Evolutionary conservation across 1,284 basidiomycete species (phyloP).

Genomic region (Entoloma clypeatum): DNA sequence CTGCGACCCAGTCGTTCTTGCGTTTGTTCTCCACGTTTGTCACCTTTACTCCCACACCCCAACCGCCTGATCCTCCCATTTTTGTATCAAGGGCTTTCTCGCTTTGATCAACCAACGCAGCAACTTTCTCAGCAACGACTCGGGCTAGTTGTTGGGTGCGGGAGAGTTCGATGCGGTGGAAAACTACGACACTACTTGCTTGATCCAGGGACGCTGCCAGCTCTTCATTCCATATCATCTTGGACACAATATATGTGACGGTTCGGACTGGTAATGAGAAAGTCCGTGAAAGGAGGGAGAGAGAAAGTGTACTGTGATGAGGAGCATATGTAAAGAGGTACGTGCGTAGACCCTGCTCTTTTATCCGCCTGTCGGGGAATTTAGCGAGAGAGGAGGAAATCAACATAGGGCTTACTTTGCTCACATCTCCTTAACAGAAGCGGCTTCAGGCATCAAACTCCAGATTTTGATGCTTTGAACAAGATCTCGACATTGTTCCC

Average conservation of each 20-base stretch:
- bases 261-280: conserved; percentile 80
- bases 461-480: conserved; percentile 98
- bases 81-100: conserved; percentile 93
- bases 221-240: conserved; percentile 99
- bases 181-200: conserved; percentile 80
- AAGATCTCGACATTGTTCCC: conserved; percentile 92
- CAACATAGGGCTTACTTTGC: conserved; percentile 60
- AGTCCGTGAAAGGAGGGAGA: conserved; percentile 82
- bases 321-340: conserved; percentile 99
- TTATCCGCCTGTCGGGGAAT: conserved; percentile 72
- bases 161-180: conserved; percentile 86
- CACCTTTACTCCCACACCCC: conserved; percentile 69
- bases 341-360: conserved; percentile 95
- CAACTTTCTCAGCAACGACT: conserved; percentile 86
- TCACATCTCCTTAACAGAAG: conserved; percentile 91
- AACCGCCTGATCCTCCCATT: conserved; percentile 65
- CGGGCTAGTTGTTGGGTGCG: conserved; percentile 89
- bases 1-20: conserved; percentile 70
- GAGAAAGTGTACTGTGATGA: conserved; percentile 89
- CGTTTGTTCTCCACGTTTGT: conserved; percentile 73
- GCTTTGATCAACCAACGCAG: conserved; percentile 89
- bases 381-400: conserved; percentile 5
- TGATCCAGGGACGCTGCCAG: conserved; percentile 92
- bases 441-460: conserved; percentile 90
- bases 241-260: conserved; percentile 91